Conservation (phyloP, 345 rosid species). For the Clarkia xantiana region DNA sequence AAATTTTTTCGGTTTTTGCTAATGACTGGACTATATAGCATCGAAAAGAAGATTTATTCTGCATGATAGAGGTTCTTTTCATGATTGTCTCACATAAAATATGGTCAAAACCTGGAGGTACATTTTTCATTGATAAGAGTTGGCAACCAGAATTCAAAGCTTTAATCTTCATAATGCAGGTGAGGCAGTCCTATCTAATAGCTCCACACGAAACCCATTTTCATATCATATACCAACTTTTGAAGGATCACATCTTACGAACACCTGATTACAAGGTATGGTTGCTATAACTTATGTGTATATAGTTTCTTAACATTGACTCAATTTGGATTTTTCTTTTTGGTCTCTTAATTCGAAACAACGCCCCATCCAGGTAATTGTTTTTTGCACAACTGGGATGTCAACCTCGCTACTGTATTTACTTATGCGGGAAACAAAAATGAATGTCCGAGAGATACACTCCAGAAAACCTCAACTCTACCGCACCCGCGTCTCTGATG, state of each 20-base stretch:
- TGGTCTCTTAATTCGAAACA: constrained; percentile 8
- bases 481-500: constrained; percentile 61
- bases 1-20: neutral
- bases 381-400: constrained; percentile 92
- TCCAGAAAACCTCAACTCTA: constrained; percentile 82
- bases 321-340: too few relatives aligned
- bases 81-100: too few relatives aligned
- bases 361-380: constrained; percentile 50
- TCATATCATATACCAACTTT: constrained; percentile 49
- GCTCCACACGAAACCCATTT: constrained; percentile 69
- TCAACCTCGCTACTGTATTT: constrained; percentile 57
- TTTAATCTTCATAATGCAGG: constrained; percentile 23
- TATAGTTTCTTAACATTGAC: too few relatives aligned
- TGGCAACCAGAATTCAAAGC: neutral
- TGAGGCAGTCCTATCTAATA: constrained; percentile 57
- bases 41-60: too few relatives aligned
- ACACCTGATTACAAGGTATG: constrained; percentile 65
- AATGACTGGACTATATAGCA: too few relatives aligned
- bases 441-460: constrained; percentile 84
- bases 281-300: too few relatives aligned
- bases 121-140: neutral
- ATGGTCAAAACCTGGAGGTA: too few relatives aligned
- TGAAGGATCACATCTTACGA: constrained; percentile 49
- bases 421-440: constrained; percentile 68
- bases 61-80: too few relatives aligned